Evolutionary conservation across 2,329 filamentous ascomycete genomes (phyloP).

Genomic region (Tolypocladium paradoxum): DNA sequence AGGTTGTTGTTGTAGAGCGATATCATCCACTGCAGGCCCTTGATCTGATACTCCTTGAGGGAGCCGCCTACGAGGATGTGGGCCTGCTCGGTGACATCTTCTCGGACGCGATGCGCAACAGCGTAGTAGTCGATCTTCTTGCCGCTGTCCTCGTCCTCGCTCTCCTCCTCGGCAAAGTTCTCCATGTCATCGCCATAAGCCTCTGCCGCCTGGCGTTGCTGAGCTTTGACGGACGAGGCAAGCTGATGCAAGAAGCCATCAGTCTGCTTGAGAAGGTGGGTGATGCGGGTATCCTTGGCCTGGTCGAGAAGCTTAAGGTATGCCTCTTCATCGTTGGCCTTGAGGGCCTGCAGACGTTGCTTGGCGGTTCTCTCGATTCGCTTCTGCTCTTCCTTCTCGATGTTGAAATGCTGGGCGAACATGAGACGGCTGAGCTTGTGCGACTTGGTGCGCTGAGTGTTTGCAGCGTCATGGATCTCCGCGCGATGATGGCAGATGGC

Average conservation of each 20-base stretch:
- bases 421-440: slow-evolving; percentile 85
- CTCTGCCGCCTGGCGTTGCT: slow-evolving; percentile 75
- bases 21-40: slow-evolving; percentile 99
- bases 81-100: slow-evolving; percentile 78
- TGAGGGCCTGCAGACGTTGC: slow-evolving; percentile 96
- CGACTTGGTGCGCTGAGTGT: slow-evolving; percentile 59
- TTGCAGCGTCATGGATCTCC: slow-evolving; percentile 61
- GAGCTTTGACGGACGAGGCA: slow-evolving; percentile 84
- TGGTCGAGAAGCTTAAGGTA: slow-evolving; percentile 97
- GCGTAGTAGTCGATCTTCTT: slow-evolving; percentile 98
- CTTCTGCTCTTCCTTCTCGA: slow-evolving; percentile 99
- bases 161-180: slow-evolving; percentile 48
- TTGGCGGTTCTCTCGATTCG: slow-evolving; percentile 95
- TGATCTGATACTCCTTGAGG: slow-evolving; percentile 95
- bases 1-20: slow-evolving; percentile 99
- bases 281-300: slow-evolving; percentile 98
- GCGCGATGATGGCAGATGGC: slow-evolving; percentile 74
- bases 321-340: slow-evolving; percentile 98
- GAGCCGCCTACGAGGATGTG: slow-evolving; percentile 80
- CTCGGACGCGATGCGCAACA: slow-evolving; percentile 90
- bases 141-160: slow-evolving; percentile 56
- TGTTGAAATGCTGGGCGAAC: slow-evolving; percentile 82
- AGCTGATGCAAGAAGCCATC: slow-evolving; percentile 96
- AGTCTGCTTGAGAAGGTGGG: slow-evolving; percentile 90
- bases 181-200: slow-evolving; percentile 59